Conservation (phyloP, 192 early-diverging fungal species). For the Coemansia sp. region DNA sequence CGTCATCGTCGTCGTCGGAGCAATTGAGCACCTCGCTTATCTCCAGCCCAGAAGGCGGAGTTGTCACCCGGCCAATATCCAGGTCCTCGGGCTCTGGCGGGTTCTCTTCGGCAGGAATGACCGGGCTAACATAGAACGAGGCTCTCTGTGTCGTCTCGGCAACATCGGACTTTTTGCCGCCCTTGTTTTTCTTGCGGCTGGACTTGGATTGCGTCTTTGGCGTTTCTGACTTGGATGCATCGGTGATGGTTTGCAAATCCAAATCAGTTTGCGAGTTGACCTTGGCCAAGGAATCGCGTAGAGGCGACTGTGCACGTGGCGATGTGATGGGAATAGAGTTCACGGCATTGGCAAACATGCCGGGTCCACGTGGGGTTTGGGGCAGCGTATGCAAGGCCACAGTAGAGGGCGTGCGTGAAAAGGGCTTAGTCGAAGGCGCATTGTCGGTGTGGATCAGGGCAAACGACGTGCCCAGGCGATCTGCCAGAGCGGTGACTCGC, state of each 20-base stretch:
- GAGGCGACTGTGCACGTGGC: slow-evolving; percentile 30
- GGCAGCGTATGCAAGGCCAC: slow-evolving; percentile 54
- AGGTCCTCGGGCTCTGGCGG: slow-evolving; percentile 50
- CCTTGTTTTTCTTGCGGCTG: slow-evolving; percentile 1
- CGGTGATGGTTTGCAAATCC: slow-evolving; percentile 33
- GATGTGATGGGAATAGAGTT: slow-evolving; percentile 34
- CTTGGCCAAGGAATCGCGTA: slow-evolving; percentile 7
- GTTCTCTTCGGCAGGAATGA: slow-evolving; percentile 33
- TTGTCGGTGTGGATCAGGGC: slow-evolving; percentile 93
- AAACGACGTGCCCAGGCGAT: slow-evolving; percentile 90
- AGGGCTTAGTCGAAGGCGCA: slow-evolving; percentile 53
- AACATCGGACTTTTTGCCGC: slow-evolving; percentile 11
- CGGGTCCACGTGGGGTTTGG: slow-evolving; percentile 45
- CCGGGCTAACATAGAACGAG: slow-evolving; percentile 50
- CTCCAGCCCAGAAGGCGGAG: slow-evolving; percentile 37
- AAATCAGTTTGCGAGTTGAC: slow-evolving; percentile 29
- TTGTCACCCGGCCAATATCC: slow-evolving; percentile 23
- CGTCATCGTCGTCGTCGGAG: slow-evolving; percentile 48
- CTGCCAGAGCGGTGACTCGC: slow-evolving; percentile 92
- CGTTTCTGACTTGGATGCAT: slow-evolving; percentile 4
- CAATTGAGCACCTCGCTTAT: slow-evolving; percentile 53
- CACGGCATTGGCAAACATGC: slow-evolving; percentile 49
- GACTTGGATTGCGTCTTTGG: neutral
- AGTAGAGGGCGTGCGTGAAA: slow-evolving; percentile 53
- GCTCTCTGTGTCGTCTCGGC: slow-evolving; percentile 27